Evolutionary conservation across 2,329 filamentous ascomycete species (phyloP), one percentile per base, ranked within the genome.

Genomic region (Ophiostoma piceae): DNA sequence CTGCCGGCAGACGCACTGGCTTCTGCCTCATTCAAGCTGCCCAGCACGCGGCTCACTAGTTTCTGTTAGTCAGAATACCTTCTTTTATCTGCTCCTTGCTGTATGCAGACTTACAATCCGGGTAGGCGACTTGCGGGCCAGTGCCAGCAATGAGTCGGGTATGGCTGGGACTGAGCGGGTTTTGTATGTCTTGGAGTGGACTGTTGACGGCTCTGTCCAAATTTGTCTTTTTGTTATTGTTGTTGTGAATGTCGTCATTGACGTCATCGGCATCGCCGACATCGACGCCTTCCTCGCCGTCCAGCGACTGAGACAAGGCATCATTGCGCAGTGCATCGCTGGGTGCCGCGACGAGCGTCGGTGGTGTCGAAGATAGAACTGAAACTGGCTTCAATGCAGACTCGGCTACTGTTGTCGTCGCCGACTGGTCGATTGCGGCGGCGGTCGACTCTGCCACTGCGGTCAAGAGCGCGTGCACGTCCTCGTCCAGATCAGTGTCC

Each of bases 51-150:
- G 65, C 65, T 66, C 26, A 66, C 65, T 66, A 66, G 65, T 66
- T 47, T 41, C 65, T 72, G 83, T 88, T 82, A 86, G 86, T 91
- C 84, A 91, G 87, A 82, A 62, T 35, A n/a, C 14, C 39, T 41
- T 29, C 19, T 66, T 11, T 65, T n/a, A 1, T 47, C 43, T 26
- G 26, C 22, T 12, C 11, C 39, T 60, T 6, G 1, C 8, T 8
- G 22, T n/a, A 8, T n/a, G 3, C 37, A 1, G 7, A 80, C 84
- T 76, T 78, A 89, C 87, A 77, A 80, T 86, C 82, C 76, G 86
- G 82, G 78, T 85, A 85, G 73, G 72, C 71, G 77, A 83, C 74
- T 68, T 75, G 22, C 12, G 65, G 2, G 65, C 37, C 14, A 26
- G 65, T 4, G 65, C 37, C 14, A 26, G 65, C 37, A 43, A 39